Evolutionary conservation across 352 stramenopile species (phyloP).

Genomic region (Thraustochytrium sp.): DNA sequence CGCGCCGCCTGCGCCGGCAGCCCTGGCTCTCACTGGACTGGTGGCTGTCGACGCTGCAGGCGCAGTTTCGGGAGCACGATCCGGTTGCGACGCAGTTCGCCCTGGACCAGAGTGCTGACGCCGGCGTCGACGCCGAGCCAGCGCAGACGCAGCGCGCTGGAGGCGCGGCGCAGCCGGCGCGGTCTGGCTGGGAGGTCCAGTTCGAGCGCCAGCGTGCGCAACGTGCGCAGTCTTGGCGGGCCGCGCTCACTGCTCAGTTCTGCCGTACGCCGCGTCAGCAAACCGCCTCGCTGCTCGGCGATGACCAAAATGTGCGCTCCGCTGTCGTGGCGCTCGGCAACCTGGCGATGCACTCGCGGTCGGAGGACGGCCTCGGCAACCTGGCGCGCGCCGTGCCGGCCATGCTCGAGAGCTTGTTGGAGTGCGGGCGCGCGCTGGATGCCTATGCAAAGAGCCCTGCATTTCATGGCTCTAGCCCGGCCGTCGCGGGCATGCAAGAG

Average conservation of each 20-base stretch:
- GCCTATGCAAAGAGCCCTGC: not conserved
- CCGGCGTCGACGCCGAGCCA: not conserved
- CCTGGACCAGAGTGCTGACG: not conserved
- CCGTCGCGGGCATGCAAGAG: not conserved
- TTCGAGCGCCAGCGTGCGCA: not conserved
- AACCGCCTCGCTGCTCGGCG: not conserved
- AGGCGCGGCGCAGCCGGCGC: not conserved
- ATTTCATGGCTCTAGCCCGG: not conserved
- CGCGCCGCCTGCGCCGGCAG: not conserved
- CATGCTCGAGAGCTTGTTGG: not conserved
- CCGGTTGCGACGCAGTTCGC: not conserved
- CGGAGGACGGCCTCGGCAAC: not conserved
- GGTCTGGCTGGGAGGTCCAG: not conserved
- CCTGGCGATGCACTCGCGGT: not conserved
- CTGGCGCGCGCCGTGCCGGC: not conserved
- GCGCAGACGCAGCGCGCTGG: not conserved
- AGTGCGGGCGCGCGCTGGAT: not conserved
- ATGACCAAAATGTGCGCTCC: constrained; percentile 10
- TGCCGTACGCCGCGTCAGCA: constrained; percentile 9
- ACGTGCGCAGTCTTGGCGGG: not conserved
- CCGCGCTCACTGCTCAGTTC: not conserved
- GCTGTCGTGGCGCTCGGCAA: constrained; percentile 28
- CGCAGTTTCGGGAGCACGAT: not conserved
- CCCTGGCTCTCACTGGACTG: constrained; percentile 28
- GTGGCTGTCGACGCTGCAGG: not conserved